Evolutionary conservation across 139 green algal species (phyloP).

Genomic region (Zygnema cylindricum): DNA sequence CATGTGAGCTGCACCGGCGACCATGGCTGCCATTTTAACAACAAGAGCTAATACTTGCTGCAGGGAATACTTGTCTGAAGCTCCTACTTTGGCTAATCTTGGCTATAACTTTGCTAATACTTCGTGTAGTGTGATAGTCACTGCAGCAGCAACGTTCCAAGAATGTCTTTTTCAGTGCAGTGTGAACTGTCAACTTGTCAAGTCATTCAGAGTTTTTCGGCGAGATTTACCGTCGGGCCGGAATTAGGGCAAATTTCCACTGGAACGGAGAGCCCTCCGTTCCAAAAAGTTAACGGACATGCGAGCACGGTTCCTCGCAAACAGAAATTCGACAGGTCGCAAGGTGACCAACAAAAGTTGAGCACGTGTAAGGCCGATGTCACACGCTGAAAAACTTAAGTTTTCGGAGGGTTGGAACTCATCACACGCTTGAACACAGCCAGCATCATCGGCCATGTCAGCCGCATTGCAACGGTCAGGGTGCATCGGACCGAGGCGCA

Average conservation of each 20-base stretch:
- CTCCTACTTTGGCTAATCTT: neutral
- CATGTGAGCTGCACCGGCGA: neutral
- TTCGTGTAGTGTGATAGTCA: neutral
- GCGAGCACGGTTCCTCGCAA: neutral
- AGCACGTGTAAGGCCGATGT: too few species aligned
- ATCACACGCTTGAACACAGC: too few species aligned
- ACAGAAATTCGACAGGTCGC: too few species aligned
- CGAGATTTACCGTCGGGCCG: neutral
- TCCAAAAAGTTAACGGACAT: neutral
- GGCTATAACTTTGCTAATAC: neutral
- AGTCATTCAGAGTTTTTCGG: neutral
- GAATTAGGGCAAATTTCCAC: neutral
- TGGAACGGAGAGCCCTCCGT: too few species aligned
- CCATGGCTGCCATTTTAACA: conserved; percentile 18
- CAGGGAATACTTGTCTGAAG: too few species aligned
- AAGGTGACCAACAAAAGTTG: too few species aligned
- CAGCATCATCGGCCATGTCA: too few species aligned
- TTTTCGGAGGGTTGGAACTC: too few species aligned
- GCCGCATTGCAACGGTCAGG: too few species aligned
- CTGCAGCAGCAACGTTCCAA: neutral
- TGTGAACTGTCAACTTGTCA: too few species aligned
- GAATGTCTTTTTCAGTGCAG: neutral
- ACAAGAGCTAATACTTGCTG: too few species aligned
- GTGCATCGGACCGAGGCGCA: too few species aligned
- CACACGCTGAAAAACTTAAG: neutral